Percentiles rank a stretch among this genome's conserved stretches.
Conservation (phyloP, 2,329 filamentous ascomycete genomes). For the Penicillium verrucosum region DNA sequence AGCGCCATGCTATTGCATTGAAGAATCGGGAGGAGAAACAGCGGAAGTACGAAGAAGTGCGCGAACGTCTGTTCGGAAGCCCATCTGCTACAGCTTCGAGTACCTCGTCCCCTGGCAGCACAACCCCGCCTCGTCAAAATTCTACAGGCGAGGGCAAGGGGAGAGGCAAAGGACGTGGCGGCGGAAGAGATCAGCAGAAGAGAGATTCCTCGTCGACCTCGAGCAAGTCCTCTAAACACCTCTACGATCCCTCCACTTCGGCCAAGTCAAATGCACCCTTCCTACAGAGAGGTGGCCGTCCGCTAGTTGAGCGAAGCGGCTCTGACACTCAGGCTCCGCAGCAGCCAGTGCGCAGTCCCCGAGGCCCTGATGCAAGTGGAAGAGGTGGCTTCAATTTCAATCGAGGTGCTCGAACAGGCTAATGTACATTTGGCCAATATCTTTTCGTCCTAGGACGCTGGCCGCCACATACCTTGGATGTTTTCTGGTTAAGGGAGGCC, state of each 20-base stretch:
- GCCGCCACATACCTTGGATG: background rate
- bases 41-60: slow-evolving; percentile 80
- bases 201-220: slow-evolving; percentile 41
- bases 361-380: slow-evolving; percentile 73
- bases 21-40: slow-evolving; percentile 85
- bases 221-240: slow-evolving; percentile 50
- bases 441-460: background rate
- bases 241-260: slow-evolving; percentile 74
- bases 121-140: slow-evolving; percentile 55
- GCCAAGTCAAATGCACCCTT: slow-evolving; percentile 58
- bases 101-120: slow-evolving; percentile 59
- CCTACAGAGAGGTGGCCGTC: slow-evolving; percentile 44
- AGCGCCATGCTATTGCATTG: slow-evolving; percentile 73
- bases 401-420: slow-evolving; percentile 54
- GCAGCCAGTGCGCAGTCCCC: slow-evolving; percentile 68
- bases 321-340: slow-evolving; percentile 39
- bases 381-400: slow-evolving; percentile 75
- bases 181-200: slow-evolving; percentile 44
- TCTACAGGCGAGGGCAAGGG: slow-evolving; percentile 34
- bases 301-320: slow-evolving; percentile 39
- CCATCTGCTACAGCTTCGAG: slow-evolving; percentile 47
- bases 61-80: slow-evolving; percentile 81
- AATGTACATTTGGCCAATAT: slow-evolving; percentile 17
- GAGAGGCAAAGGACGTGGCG: slow-evolving; percentile 51
- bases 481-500: slow-evolving; percentile 45